These are phyloP conservation scores for Diaporthe sp. DNA, from an alignment of 2,329 filamentous ascomycete genomes.

Conservation along the genomic window DNA sequence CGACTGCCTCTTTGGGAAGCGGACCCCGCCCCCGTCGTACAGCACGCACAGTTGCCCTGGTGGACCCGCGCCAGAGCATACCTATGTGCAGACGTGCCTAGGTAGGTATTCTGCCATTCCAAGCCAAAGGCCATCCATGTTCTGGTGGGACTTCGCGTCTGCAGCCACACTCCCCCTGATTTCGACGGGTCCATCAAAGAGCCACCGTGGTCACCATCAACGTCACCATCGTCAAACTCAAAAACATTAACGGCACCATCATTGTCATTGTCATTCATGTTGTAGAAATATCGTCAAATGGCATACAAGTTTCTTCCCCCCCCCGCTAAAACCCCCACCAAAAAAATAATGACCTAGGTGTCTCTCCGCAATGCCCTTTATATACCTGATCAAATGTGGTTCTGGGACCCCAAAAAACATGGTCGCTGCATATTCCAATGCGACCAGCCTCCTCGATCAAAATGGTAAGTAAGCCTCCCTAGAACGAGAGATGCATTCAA, in stretches of 20 bases:
- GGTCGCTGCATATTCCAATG: conserved; percentile 14
- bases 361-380: conserved; percentile 14
- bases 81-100: background rate
- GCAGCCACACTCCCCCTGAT: background rate
- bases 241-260: background rate
- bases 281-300: conserved; percentile 17
- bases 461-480: background rate
- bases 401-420: background rate
- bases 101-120: conserved; percentile 5
- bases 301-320: background rate
- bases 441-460: conserved; percentile 2
- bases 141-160: conserved; percentile 13
- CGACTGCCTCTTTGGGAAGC: conserved; percentile 32
- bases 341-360: background rate
- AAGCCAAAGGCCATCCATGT: background rate
- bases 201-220: background rate
- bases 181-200: background rate
- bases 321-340: background rate
- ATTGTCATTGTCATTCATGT: conserved; percentile 19
- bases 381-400: conserved; percentile 5
- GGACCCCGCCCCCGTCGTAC: conserved; percentile 14
- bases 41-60: background rate
- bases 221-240: background rate
- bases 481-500: conserved; percentile 29
- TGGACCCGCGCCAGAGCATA: background rate